Evolutionary conservation across 2,329 filamentous ascomycete species (phyloP).

Genomic region (Chrysoporthe deuterocubensis): DNA sequence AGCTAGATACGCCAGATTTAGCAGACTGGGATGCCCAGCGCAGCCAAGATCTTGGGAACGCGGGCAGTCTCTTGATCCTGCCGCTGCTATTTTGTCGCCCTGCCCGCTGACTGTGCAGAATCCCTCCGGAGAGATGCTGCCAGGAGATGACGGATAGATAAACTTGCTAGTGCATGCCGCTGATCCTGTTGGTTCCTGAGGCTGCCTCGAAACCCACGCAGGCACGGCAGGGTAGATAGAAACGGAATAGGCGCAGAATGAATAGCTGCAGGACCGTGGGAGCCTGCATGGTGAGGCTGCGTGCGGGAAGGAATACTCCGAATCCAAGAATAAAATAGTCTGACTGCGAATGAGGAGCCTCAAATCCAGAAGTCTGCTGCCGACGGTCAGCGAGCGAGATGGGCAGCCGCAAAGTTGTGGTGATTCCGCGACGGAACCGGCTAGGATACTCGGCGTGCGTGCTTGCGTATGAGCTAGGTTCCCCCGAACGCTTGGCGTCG

Average conservation of each 20-base stretch:
- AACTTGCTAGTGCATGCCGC: too few species aligned
- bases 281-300: background rate
- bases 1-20: background rate
- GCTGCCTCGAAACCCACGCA: background rate
- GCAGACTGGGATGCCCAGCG: background rate
- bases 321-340: background rate
- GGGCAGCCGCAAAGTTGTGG: background rate
- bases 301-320: background rate
- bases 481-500: background rate
- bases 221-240: background rate
- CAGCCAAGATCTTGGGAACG: background rate
- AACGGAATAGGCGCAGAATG: background rate
- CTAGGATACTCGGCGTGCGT: background rate
- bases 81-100: slow-evolving; percentile 12
- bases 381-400: background rate
- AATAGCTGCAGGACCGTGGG: background rate
- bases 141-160: background rate
- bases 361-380: background rate
- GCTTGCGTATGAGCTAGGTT: background rate
- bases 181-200: background rate
- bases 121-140: background rate
- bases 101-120: slow-evolving; percentile 1
- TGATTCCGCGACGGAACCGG: background rate
- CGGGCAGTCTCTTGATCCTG: slow-evolving; percentile 7
- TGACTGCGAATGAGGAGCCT: background rate